phyloP scores from a whole-genome alignment of 2,329 filamentous ascomycete genomes.

The Exophiala dermatitidis region DNA sequence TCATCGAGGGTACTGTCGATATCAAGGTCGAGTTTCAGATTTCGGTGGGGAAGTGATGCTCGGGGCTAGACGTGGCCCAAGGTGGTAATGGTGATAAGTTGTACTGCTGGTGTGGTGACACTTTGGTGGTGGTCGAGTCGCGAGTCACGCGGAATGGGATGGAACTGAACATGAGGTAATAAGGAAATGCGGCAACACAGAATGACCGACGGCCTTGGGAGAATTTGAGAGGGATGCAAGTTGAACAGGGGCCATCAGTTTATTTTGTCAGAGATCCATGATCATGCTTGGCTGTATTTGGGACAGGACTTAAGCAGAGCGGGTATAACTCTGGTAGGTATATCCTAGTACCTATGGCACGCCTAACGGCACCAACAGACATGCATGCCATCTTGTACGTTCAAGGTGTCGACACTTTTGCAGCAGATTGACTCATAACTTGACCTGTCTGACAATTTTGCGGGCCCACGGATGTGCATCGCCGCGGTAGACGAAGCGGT shows the following conservation, averaged over 20 bases:
- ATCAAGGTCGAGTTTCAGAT: slow-evolving; percentile 10
- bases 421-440: slow-evolving; percentile 1
- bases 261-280: no score
- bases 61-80: neutral
- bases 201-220: no score
- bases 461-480: slow-evolving; percentile 42
- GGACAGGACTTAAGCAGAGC: no score
- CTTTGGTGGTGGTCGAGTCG: no score
- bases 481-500: slow-evolving; percentile 41
- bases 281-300: no score
- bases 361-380: neutral
- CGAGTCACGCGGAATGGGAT: no score
- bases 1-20: slow-evolving; percentile 12
- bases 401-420: neutral
- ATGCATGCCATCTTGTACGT: neutral
- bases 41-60: slow-evolving; percentile 2
- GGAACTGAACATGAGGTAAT: no score
- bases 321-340: no score
- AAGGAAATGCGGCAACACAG: no score
- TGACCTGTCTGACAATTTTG: slow-evolving; percentile 42
- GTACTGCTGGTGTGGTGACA: neutral
- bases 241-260: no score
- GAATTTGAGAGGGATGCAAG: no score
- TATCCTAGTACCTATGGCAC: neutral
- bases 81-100: neutral